Percentiles rank a stretch among this genome's conserved stretches.
phyloP scores from a whole-genome alignment of 257 asterid species.

The Solanum lignicaule region DNA sequence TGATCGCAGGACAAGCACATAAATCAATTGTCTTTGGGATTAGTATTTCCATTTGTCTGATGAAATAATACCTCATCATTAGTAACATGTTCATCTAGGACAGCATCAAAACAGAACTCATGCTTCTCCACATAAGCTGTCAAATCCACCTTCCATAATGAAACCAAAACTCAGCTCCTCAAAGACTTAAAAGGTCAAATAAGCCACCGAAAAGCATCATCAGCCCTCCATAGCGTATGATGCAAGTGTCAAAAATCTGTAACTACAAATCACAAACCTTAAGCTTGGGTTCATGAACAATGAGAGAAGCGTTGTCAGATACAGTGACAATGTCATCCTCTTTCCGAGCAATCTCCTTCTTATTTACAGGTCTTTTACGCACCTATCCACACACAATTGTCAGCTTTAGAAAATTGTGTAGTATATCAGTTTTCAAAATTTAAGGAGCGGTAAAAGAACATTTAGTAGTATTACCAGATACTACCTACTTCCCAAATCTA shows the following conservation, averaged over 20 bases:
- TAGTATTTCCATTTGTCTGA: not conserved
- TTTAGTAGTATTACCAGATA: not conserved
- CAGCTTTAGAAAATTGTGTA: not conserved
- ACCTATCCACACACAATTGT: constrained; percentile 40
- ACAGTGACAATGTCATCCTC: constrained; percentile 90
- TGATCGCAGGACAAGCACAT: not conserved
- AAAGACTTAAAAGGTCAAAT: not conserved
- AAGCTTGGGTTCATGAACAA: constrained; percentile 85
- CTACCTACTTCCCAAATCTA: not conserved
- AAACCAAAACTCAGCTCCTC: constrained; percentile 21
- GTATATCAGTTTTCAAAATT: not conserved
- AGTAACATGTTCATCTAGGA: constrained; percentile 79
- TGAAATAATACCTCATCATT: constrained; percentile 74
- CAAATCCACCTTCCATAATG: constrained; percentile 72
- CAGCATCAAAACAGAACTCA: constrained; percentile 95
- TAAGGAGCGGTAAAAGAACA: not conserved
- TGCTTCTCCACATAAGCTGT: constrained; percentile 97
- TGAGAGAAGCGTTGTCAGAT: constrained; percentile 56
- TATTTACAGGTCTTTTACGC: constrained; percentile 94
- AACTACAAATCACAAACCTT: constrained; percentile 43
- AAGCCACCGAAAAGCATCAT: not conserved
- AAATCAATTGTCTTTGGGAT: not conserved
- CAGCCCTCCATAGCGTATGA: not conserved
- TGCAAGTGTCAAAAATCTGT: not conserved
- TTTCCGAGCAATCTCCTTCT: constrained; percentile 79